phyloP scores from a whole-genome alignment of 176 grass and related monocot species.

The Juncus effusus region DNA sequence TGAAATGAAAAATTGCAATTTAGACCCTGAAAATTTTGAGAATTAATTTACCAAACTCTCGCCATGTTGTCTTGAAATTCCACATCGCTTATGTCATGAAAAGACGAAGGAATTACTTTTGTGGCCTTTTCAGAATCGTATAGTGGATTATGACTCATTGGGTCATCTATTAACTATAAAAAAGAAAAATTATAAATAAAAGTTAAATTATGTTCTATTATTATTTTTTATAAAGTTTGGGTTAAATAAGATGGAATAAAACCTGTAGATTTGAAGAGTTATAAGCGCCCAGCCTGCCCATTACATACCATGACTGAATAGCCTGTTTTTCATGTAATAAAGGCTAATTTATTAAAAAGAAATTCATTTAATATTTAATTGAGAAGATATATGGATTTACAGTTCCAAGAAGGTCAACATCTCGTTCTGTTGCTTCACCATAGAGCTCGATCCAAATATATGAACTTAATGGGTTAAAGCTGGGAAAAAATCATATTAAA shows the following conservation, averaged over 20 bases:
- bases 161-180: constrained; percentile 20
- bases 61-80: constrained; percentile 92
- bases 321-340: constrained; percentile 31
- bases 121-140: constrained; percentile 83
- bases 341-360: too few species aligned
- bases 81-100: constrained; percentile 79
- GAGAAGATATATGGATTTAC: constrained; percentile 42
- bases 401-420: constrained; percentile 79
- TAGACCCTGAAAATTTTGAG: background rate
- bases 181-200: background rate
- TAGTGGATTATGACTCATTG: constrained; percentile 66
- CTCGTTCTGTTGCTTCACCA: constrained; percentile 76
- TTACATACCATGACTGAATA: constrained; percentile 92
- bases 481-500: constrained; percentile 26
- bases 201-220: too few species aligned
- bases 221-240: too few species aligned
- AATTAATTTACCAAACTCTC: constrained; percentile 58
- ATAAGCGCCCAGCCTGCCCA: constrained; percentile 85
- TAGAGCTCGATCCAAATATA: constrained; percentile 93
- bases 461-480: constrained; percentile 74
- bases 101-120: constrained; percentile 73
- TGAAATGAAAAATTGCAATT: constrained; percentile 8
- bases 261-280: constrained; percentile 98
- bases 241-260: constrained; percentile 23
- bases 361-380: too few species aligned